Base-by-base conservation (phyloP, 164 flowering plant species). In the Umbellularia californica region DNA sequence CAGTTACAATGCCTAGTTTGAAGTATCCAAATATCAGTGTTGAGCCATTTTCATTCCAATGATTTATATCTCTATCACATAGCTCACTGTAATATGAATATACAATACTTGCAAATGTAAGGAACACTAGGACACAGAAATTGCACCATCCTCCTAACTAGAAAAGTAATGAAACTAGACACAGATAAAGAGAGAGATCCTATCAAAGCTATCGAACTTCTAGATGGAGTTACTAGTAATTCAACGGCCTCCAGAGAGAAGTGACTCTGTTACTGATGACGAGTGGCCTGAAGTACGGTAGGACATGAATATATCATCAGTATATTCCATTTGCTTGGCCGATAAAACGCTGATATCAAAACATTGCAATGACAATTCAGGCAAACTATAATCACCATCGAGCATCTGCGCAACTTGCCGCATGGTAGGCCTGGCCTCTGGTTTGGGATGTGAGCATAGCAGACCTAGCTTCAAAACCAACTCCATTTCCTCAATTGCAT, bases 381-480 rank as follows among this genome's bases (percentile, higher is more conserved):
- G 76, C 69, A 69, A 23, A 17, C 33, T 15, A 2, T 19, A 55
- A 66, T 75, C 60, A 0, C 79, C 77, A 62, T 78, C 47, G n/a
- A 81, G 72, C n/a, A n/a, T 64, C 47, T 69, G 80, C 47, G 70
- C 58, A 6, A 76, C 83, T 30, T 78, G 81, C 70, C 79, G 63
- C 79, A 81, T 78, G 68, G 27, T 75, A 20, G 83, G 83, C 77
- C 83, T 75, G 17, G 55, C 79, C 20, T 3, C 72, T 0, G 79
- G 69, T 22, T 30, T 30, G 1, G 79, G 35, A 14, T 81, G 81
- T 2, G 80, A 70, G 65, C 83, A 81, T 27, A 81, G 72, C 69
- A 81, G 35, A 3, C 81, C 81, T 11, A 81, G 70, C 64, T 79
- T 79, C 65, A 79, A 33, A 50, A 76, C 77, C 71, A 76, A 9